These are phyloP conservation scores for Cudoniella acicularis DNA, from an alignment of 495 filamentous ascomycete genomes.

Conservation along the genomic window DNA sequence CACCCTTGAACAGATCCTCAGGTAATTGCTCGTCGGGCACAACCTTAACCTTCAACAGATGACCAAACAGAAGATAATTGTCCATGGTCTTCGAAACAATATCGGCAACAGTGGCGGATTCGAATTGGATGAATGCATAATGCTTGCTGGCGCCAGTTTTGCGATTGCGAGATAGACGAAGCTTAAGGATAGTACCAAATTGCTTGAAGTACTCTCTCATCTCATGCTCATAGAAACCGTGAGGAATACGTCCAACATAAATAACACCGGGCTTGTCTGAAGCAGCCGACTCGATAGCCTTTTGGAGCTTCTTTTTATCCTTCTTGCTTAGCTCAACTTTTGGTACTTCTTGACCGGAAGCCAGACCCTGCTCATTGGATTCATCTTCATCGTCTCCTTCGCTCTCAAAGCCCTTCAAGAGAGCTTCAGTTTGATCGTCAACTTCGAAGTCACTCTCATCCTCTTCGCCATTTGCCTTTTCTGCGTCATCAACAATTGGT, in stretches of 20 bases:
- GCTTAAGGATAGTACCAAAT: slow-evolving; percentile 77
- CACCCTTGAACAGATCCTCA: slow-evolving; percentile 77
- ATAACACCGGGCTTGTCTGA: slow-evolving; percentile 67
- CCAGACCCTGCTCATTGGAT: slow-evolving; percentile 49
- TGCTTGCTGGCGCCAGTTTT: slow-evolving; percentile 85
- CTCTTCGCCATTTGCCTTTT: slow-evolving; percentile 18
- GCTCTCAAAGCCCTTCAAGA: slow-evolving; percentile 77
- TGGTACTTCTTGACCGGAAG: slow-evolving; percentile 57
- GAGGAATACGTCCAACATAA: slow-evolving; percentile 87
- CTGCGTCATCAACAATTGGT: slow-evolving; percentile 26
- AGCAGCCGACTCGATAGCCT: slow-evolving; percentile 16
- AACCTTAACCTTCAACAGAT: slow-evolving; percentile 81
- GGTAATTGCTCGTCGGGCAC: slow-evolving; percentile 75
- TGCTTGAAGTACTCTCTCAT: slow-evolving; percentile 94
- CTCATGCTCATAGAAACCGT: slow-evolving; percentile 94
- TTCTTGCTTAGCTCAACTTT: slow-evolving; percentile 52
- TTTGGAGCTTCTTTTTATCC: slow-evolving; percentile 29
- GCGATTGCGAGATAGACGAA: slow-evolving; percentile 87
- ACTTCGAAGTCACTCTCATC: slow-evolving; percentile 39
- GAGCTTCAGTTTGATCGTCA: slow-evolving; percentile 67
- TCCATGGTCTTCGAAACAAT: slow-evolving; percentile 94
- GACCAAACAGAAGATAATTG: slow-evolving; percentile 93
- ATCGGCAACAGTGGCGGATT: slow-evolving; percentile 69
- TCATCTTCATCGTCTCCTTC: slow-evolving; percentile 59
- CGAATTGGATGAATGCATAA: slow-evolving; percentile 91